Evolutionary conservation across 331 rosid genomes (phyloP), one percentile per base, ranked within the genome.

Genomic region (Prunus yedoensis): DNA sequence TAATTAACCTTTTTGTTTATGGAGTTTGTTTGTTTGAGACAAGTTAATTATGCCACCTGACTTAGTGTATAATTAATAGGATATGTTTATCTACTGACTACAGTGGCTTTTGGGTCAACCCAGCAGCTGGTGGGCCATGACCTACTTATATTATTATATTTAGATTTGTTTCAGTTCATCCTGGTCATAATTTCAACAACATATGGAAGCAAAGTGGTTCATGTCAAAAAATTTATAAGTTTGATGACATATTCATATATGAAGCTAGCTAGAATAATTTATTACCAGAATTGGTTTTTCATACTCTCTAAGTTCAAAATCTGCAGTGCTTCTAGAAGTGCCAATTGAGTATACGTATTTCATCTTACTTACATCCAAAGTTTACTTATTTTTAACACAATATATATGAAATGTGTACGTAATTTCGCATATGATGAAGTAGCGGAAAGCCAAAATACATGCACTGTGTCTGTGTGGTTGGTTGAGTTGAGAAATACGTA

Each of bases 11-110:
- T 35, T 4, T 9, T 38, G 59, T 2, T 47, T 43, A 3, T 12
- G 63, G 74, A 15, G 13, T 57, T 57, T 15, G 67, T 58, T 43
- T 58, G 38, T 71, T 71, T 56, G 66, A 45, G 53, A 54, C 38
- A 21, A 14, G n/a, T 27, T 71, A 54, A 23, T 46, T 2, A 15
- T 46, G 71, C 43, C 23, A 9, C 35, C 54, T 15, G 53, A 13
- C 14, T 15, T 28, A 27, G 27, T 7, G 10, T 20, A 56, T 56
- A 56, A 56, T 52, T 52, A 15, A 51, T 0, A 1, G 57, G 57
- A 16, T 16, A 16, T 16, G 10, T 15, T 51, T 51, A 52, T 38
- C 43, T 38, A 38, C 43, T 5, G 43, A 8, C 17, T 14, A 47
- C 15, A 47, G 16, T 2, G 51, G 69, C 7, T 38, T 64, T 4